Base-by-base conservation (phyloP, 2,329 filamentous ascomycete genomes). In the Falciphora oryzae region DNA sequence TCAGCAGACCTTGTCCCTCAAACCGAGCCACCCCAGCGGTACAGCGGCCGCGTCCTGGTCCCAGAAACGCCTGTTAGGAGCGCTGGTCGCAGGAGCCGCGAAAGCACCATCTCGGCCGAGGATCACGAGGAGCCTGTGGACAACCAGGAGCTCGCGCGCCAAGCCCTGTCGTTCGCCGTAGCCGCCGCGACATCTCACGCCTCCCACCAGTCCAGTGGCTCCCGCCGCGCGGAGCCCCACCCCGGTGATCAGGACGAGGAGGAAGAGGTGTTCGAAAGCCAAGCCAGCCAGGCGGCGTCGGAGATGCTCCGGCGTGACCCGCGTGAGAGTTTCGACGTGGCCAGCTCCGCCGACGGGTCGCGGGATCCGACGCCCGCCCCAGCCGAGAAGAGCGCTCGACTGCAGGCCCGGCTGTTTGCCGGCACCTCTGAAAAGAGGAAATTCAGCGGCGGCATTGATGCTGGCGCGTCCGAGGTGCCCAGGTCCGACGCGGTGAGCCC, bases 31-130 rank as follows among this genome's bases (percentile, higher is more conserved):
- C 78, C 78, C 4, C 80, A 81, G 27, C 79, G 81, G 57, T 78
- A 79, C 66, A 63, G 56, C 35, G 35, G 61, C 29, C 68, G 72
- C 61, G 77, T 78, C n/a, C 78, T 78, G 65, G 72, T 76, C 2
- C 78, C 80, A 7, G 79, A 78, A n/a, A 82, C 81, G 0, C 80
- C 82, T 1, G 74, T 69, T 10, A 73, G 50, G 78, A 79, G 27
- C 79, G 79, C 61, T 2, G 81, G 85, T 53, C 85, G 85, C 63
- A 87, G 88, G 75, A 93, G 92, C 74, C 87, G 91, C 66, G 92
- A 96, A 74, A 94, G 91, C 77, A 96, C 92, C 1, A 93, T 95
- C 61, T 95, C 92, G 1, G 89, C 85, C 27, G 83, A 83, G 58
- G 75, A 80, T 6, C 50, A 62, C 65, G 58, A 60, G 31, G 44